These are phyloP conservation scores for Haberlea rhodopensis DNA, from an alignment of 257 asterid species.

Conservation along the genomic window DNA sequence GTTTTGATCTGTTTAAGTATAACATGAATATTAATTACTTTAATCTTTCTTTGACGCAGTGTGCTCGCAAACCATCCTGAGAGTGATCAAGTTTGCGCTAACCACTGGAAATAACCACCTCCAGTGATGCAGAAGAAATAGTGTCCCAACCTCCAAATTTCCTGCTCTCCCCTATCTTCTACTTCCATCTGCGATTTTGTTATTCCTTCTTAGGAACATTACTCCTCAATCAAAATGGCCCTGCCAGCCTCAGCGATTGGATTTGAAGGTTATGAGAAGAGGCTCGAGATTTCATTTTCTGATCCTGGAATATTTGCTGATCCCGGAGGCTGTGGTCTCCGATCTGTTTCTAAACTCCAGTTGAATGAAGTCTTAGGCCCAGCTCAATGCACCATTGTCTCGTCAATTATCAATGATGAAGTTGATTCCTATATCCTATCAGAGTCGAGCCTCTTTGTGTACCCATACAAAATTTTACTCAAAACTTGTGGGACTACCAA, in stretches of 20 bases:
- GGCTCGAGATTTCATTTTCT: too few species aligned
- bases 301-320: too few species aligned
- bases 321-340: too few species aligned
- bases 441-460: constrained; percentile 32
- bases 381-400: constrained; percentile 35
- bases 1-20: background rate
- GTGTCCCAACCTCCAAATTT: background rate
- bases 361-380: constrained; percentile 30
- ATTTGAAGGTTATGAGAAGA: too few species aligned
- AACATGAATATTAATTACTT: background rate
- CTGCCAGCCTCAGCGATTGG: constrained; percentile 29
- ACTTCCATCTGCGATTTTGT: constrained; percentile 19
- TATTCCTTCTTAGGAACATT: background rate
- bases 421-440: constrained; percentile 33
- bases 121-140: constrained; percentile 15
- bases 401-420: constrained; percentile 23
- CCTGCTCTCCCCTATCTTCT: background rate
- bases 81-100: constrained; percentile 15
- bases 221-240: constrained; percentile 24
- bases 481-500: constrained; percentile 38
- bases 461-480: constrained; percentile 28
- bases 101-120: constrained; percentile 12
- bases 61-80: constrained; percentile 45
- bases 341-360: constrained; percentile 24
- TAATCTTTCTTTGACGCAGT: constrained; percentile 24